phyloP scores from a whole-genome alignment of 2,329 filamentous ascomycete genomes.

The Paramyrothecium roridum region DNA sequence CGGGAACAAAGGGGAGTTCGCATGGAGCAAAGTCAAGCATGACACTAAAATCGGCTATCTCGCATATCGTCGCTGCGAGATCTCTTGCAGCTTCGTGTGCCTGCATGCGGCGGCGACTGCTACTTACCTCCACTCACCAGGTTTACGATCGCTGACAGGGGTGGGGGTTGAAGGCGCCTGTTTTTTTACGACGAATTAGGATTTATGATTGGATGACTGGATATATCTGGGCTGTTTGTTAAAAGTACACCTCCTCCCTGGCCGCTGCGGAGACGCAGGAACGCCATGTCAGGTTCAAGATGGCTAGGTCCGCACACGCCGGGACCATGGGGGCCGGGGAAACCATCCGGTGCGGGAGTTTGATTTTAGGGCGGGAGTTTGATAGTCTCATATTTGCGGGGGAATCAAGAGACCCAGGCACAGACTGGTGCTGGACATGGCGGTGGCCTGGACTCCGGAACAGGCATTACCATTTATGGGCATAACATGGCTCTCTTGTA shows the following conservation, averaged over 20 bases:
- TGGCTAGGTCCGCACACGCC: slow-evolving; percentile 14
- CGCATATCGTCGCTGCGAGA: slow-evolving; percentile 29
- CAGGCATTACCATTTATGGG: slow-evolving; percentile 26
- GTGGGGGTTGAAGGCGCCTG: slow-evolving; percentile 27
- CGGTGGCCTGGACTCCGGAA: not conserved
- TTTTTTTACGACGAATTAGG: slow-evolving; percentile 46
- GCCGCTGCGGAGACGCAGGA: slow-evolving; percentile 19
- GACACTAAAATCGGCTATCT: slow-evolving; percentile 25
- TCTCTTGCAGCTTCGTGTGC: slow-evolving; percentile 37
- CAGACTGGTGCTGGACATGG: not conserved
- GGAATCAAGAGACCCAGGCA: not conserved
- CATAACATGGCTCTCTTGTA: slow-evolving; percentile 26
- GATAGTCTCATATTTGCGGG: not conserved
- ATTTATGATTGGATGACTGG: slow-evolving; percentile 51
- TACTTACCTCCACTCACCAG: slow-evolving; percentile 19
- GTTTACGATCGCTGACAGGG: slow-evolving; percentile 19
- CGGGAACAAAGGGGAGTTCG: slow-evolving; percentile 15
- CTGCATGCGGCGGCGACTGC: slow-evolving; percentile 19
- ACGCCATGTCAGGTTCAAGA: slow-evolving; percentile 16
- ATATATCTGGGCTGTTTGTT: slow-evolving; percentile 27
- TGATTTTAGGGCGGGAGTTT: not conserved
- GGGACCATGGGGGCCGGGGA: not conserved
- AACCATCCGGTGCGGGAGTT: not conserved
- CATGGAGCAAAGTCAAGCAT: slow-evolving; percentile 10
- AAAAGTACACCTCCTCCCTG: slow-evolving; percentile 43